Evolutionary conservation across 495 filamentous ascomycete genomes (phyloP).

Genomic region (Tetracladium setigerum): DNA sequence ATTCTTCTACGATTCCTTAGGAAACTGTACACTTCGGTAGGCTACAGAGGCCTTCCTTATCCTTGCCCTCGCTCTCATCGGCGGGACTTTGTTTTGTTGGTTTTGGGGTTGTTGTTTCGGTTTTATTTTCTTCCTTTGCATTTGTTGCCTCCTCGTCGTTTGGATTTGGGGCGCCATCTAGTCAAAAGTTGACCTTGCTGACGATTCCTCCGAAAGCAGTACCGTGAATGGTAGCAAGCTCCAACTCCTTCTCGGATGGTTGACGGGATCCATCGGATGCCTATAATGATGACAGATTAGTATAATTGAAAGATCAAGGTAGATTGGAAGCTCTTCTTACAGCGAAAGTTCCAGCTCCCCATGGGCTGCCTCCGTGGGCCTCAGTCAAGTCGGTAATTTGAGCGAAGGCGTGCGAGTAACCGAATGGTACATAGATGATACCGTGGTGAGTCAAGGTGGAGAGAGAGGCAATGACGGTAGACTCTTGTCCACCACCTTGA

Average conservation of each 20-base stretch:
- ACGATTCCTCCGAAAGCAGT: conserved; percentile 78
- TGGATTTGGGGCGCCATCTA: conserved; percentile 47
- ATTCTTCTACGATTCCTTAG: conserved; percentile 22
- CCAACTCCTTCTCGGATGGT: conserved; percentile 65
- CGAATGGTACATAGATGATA: conserved; percentile 89
- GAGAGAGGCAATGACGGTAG: conserved; percentile 72
- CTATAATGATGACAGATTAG: conserved; percentile 26
- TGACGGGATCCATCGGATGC: conserved; percentile 71
- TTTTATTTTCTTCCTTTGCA: conserved; percentile 27
- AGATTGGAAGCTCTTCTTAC: conserved; percentile 29
- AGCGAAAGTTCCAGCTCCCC: conserved; percentile 93
- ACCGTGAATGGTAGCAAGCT: conserved; percentile 75
- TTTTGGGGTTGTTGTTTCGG: conserved; percentile 19
- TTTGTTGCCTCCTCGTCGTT: not conserved
- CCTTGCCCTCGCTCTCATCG: conserved; percentile 29
- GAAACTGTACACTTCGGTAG: conserved; percentile 63
- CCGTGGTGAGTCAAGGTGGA: conserved; percentile 91
- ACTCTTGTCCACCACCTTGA: conserved; percentile 88
- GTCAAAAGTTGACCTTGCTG: conserved; percentile 72
- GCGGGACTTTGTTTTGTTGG: conserved; percentile 6
- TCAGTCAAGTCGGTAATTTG: conserved; percentile 61
- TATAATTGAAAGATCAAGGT: too few relatives aligned
- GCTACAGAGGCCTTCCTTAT: conserved; percentile 57
- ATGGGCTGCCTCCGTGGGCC: conserved; percentile 78
- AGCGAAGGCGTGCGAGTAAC: conserved; percentile 75